A percentile compares a stretch with the other conserved stretches of the same genome.
These are phyloP conservation scores for Solanum chacoense DNA, from an alignment of 305 asterid species.

Conservation along the genomic window DNA sequence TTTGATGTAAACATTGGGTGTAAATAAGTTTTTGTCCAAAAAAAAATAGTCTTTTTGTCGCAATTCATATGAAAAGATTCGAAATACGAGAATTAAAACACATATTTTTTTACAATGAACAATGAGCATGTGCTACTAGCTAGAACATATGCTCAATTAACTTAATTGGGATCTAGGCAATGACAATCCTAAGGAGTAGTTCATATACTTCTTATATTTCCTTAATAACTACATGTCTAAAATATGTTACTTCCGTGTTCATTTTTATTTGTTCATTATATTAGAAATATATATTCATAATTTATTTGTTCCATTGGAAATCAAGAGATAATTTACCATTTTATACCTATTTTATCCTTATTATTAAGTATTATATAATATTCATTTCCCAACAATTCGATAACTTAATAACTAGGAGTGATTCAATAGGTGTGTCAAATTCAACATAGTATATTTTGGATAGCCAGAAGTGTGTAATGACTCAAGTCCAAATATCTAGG, in stretches of 20 bases:
- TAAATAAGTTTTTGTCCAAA: background rate
- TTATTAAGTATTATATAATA: background rate
- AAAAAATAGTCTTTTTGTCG: fast-evolving
- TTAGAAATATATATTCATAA: no score
- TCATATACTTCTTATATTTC: background rate
- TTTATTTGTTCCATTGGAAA: background rate
- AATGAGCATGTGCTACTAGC: background rate
- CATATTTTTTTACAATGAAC: background rate
- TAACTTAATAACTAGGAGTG: background rate
- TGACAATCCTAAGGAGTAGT: background rate
- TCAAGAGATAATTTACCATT: no score
- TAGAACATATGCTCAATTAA: background rate
- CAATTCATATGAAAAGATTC: background rate
- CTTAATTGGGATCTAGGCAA: background rate
- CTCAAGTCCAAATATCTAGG: background rate
- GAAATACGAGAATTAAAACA: background rate
- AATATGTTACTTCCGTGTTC: background rate
- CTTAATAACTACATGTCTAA: background rate
- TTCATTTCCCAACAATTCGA: background rate
- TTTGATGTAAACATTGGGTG: background rate
- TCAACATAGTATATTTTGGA: background rate
- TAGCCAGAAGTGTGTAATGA: background rate
- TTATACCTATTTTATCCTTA: background rate
- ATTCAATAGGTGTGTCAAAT: background rate
- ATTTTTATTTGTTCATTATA: no score